Conservation (phyloP, 495 filamentous ascomycete genomes). For the Daldinia caldariorum region DNA sequence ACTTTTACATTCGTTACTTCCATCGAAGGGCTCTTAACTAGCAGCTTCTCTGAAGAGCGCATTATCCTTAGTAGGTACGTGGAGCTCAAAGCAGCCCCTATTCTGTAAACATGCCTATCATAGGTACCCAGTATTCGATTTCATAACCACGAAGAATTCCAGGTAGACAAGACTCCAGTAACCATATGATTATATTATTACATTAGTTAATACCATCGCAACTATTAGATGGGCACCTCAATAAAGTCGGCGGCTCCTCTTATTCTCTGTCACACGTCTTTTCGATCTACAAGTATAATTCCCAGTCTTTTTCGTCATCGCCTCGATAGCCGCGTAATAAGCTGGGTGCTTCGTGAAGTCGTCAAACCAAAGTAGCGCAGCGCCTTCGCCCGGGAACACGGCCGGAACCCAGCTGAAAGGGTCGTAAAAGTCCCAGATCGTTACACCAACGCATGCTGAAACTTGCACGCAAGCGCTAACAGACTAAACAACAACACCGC, state of each 20-base stretch:
- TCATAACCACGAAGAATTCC: background rate
- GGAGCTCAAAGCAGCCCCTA: no score
- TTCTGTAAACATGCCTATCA: no score
- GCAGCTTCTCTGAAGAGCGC: background rate
- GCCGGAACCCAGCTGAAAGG: constrained; percentile 68
- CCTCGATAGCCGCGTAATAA: constrained; percentile 47
- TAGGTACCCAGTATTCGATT: no score
- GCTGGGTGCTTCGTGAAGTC: constrained; percentile 68
- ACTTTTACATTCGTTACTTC: background rate
- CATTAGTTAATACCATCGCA: background rate
- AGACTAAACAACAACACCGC: background rate
- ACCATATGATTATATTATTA: background rate
- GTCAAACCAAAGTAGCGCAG: constrained; percentile 61
- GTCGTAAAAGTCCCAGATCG: constrained; percentile 69
- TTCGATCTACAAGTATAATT: background rate
- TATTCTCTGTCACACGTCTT: background rate
- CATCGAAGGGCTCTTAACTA: background rate
- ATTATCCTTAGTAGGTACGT: background rate
- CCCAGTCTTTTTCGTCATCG: constrained; percentile 13
- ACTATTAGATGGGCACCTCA: background rate
- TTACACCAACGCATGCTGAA: constrained; percentile 71
- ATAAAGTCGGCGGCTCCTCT: background rate
- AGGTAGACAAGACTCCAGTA: background rate
- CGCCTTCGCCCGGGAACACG: constrained; percentile 64
- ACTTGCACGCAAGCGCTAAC: constrained; percentile 64